Percentiles rank a stretch among this genome's conserved stretches.
Evolutionary conservation across 352 stramenopile genomes (phyloP).

Genomic region (Phytophthora boehmeriae): DNA sequence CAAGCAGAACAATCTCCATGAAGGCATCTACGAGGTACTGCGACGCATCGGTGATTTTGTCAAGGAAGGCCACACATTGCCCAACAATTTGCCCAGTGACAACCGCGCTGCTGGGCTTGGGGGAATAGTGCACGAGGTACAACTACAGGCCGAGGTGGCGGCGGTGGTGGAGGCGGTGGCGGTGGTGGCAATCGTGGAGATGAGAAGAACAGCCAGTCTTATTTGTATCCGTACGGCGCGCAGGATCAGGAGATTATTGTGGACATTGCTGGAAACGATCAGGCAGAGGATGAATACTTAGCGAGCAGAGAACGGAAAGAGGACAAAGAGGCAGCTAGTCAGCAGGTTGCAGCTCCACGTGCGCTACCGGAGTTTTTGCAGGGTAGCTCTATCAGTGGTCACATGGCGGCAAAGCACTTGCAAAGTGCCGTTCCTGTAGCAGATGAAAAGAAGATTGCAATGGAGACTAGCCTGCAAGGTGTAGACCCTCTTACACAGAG

Average conservation of each 20-base stretch:
- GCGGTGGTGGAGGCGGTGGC: constrained; percentile 45
- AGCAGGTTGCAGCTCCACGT: constrained; percentile 61
- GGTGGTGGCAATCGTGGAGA: constrained; percentile 37
- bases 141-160: constrained; percentile 44
- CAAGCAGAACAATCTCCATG: constrained; percentile 80
- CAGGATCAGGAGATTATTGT: constrained; percentile 89
- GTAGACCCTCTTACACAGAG: constrained; percentile 62
- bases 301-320: constrained; percentile 76
- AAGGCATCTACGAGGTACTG: constrained; percentile 87
- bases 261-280: constrained; percentile 80
- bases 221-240: constrained; percentile 79
- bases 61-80: constrained; percentile 73
- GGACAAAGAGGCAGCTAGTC: constrained; percentile 60
- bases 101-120: constrained; percentile 82
- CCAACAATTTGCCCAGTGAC: constrained; percentile 86
- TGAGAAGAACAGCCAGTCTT: constrained; percentile 79
- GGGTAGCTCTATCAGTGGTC: constrained; percentile 86
- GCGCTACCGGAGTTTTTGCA: constrained; percentile 82
- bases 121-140: constrained; percentile 64
- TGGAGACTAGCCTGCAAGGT: constrained; percentile 48
- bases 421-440: constrained; percentile 39
- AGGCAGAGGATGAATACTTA: constrained; percentile 83
- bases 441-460: constrained; percentile 39
- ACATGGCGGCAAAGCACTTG: constrained; percentile 86
- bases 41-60: constrained; percentile 81